Base-by-base conservation (phyloP, 129 eudicot species). In the Arctium minus region DNA sequence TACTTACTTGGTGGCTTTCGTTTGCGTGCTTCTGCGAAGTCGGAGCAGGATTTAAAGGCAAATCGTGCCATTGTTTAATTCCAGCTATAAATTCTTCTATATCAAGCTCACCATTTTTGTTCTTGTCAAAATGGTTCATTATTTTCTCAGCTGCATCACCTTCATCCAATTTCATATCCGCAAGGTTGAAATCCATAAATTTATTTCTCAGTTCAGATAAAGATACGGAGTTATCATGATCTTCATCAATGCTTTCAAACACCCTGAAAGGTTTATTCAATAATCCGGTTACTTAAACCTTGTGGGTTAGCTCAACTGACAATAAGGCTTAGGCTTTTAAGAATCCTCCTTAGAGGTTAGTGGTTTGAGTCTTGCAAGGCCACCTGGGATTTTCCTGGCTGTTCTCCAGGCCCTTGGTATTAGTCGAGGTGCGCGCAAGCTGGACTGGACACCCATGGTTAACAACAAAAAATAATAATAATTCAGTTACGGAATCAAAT, bases 41-140 rank as follows among this genome's bases (percentile, higher is more conserved):
- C 60, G 72, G 78, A 33, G 74, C 38, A 36, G 32, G 84, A 71
- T 83, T 31, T 2, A 8, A 32, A 31, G 80, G 22, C 73, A 73
- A 22, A 33, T 73, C 48, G 13, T 88, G 88, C 85, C 87, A 86
- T 53, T 86, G 83, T 36, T 82, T 78, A 10, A 90, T 67, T 31
- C 92, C 90, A 17, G 81, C 46, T 7, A 81, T 65, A 75, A 90
- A 90, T 81, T 90, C 94, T 30, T 85, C 92, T 76, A 79, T 76
- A 64, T 68, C 82, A 39, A 90, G 78, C 72, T 44, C 35, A 0
- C 76, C 82, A 78, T 90, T 91, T 33, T 80, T 81, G 37, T 70
- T 89, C 60, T 79, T 71, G 73, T 90, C 94, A 17, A 88, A 81
- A 72, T 88, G 87, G 67, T 84, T 76, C 87, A 90, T 81, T 6